Conservation (phyloP, 805 yeast genomes). For the Candida nanaspora region DNA sequence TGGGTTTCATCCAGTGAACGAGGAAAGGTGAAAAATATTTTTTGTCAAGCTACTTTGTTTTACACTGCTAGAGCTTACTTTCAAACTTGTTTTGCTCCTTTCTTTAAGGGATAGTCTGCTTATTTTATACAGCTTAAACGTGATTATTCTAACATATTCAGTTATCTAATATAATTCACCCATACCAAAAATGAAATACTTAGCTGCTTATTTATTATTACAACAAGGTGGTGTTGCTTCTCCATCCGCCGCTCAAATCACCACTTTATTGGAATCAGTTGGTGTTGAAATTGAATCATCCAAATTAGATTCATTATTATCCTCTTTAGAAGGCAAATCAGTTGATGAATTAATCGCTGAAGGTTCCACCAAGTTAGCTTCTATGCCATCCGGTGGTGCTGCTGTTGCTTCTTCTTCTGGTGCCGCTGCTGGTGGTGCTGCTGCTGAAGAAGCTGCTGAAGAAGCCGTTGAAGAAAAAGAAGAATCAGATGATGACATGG, state of each 20-base stretch:
- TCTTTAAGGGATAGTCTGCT: conserved; percentile 77
- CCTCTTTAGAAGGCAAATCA: conserved; percentile 91
- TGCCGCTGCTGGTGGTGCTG: conserved; percentile 66
- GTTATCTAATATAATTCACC: background rate
- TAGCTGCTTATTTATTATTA: conserved; percentile 98
- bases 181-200: conserved; percentile 69
- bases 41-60: too few relatives aligned
- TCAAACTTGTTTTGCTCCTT: background rate
- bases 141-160: conserved; percentile 59
- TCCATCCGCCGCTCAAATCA: conserved; percentile 90
- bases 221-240: conserved; percentile 94
- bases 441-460: conserved; percentile 65
- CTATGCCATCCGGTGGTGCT: conserved; percentile 98
- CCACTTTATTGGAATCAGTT: conserved; percentile 84
- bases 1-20: background rate
- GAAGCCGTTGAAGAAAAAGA: conserved; percentile 54
- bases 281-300: conserved; percentile 94
- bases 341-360: conserved; percentile 84
- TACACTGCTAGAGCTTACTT: too few relatives aligned
- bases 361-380: conserved; percentile 94
- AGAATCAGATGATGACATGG: conserved; percentile 77
- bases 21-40: conserved; percentile 2
- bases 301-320: conserved; percentile 71
- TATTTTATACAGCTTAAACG: conserved; percentile 51
- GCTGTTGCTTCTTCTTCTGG: conserved; percentile 72